These are phyloP conservation scores for Asterophora lycoperdoides DNA, from an alignment of 768 basidiomycete species.

Conservation along the genomic window DNA sequence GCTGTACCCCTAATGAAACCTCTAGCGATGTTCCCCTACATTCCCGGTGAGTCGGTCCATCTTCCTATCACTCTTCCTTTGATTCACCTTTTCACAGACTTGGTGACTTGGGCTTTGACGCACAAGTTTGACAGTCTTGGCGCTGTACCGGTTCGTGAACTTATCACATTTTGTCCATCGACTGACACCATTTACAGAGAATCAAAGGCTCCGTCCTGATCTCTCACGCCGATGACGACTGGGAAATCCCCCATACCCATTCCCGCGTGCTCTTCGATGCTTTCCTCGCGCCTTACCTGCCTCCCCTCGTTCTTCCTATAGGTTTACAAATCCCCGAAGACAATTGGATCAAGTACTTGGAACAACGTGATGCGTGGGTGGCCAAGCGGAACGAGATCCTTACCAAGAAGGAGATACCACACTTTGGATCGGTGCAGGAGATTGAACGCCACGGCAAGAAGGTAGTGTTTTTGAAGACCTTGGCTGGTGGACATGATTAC, in stretches of 20 bases:
- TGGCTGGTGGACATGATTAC: constrained; percentile 59
- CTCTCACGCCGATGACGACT: constrained; percentile 75
- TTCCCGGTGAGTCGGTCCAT: constrained; percentile 46
- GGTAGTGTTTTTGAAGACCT: constrained; percentile 56
- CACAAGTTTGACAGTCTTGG: constrained; percentile 60
- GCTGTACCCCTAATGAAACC: constrained; percentile 72
- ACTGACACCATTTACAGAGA: constrained; percentile 34
- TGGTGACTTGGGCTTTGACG: constrained; percentile 36
- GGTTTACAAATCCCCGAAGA: constrained; percentile 24
- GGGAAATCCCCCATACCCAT: constrained; percentile 73
- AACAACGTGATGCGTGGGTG: constrained; percentile 36
- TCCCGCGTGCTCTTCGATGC: constrained; percentile 69
- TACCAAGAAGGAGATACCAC: constrained; percentile 38
- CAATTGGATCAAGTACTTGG: constrained; percentile 42
- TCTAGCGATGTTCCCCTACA: constrained; percentile 58
- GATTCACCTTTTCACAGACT: constrained; percentile 17
- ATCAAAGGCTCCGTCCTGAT: constrained; percentile 69
- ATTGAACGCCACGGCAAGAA: constrained; percentile 44
- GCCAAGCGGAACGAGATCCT: constrained; percentile 43
- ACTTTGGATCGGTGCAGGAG: constrained; percentile 57
- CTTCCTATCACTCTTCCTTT: background rate
- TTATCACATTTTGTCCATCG: background rate
- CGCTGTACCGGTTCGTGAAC: constrained; percentile 50
- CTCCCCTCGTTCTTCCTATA: constrained; percentile 32
- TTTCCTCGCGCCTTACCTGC: constrained; percentile 63